Conservation (phyloP, 2,329 filamentous ascomycete genomes). For the Mycocentrospora acerina region DNA sequence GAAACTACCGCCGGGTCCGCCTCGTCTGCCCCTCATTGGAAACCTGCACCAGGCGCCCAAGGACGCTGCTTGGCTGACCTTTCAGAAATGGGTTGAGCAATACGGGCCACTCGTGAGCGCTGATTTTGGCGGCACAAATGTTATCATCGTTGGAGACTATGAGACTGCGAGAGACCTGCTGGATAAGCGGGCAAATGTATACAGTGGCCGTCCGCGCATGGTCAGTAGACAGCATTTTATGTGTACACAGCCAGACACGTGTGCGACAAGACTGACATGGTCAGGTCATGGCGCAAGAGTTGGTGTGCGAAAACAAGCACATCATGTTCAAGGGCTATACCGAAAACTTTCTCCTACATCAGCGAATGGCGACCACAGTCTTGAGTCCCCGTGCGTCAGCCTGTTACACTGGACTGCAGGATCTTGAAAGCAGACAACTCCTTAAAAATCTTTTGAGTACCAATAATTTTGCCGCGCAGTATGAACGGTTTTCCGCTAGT, state of each 20-base stretch:
- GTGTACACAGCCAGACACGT: not conserved
- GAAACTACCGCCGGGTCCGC: slow-evolving; percentile 30
- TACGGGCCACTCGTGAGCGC: slow-evolving; percentile 40
- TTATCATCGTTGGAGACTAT: slow-evolving; percentile 49
- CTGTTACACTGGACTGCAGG: slow-evolving; percentile 44
- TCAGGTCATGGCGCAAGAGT: slow-evolving; percentile 50
- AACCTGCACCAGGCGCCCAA: slow-evolving; percentile 35
- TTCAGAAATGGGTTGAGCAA: slow-evolving; percentile 33
- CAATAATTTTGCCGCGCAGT: slow-evolving; percentile 30
- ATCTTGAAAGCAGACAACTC: slow-evolving; percentile 48
- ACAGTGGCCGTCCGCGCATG: slow-evolving; percentile 49
- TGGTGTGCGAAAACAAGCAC: slow-evolving; percentile 46
- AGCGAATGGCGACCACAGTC: slow-evolving; percentile 42
- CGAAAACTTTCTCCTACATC: slow-evolving; percentile 40
- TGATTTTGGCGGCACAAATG: slow-evolving; percentile 32
- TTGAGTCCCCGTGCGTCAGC: slow-evolving; percentile 26
- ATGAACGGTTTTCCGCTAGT: slow-evolving; percentile 43
- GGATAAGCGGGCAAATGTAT: slow-evolving; percentile 54
- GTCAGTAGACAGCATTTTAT: slow-evolving; percentile 23
- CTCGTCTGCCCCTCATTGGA: slow-evolving; percentile 33
- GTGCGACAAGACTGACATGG: not conserved
- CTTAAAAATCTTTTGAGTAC: slow-evolving; percentile 42
- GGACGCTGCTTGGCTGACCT: slow-evolving; percentile 25
- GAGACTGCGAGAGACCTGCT: slow-evolving; percentile 54
- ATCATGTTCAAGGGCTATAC: slow-evolving; percentile 43